phyloP scores from a whole-genome alignment of 805 yeast genomes.

The Hermanozyma aechmeae region DNA sequence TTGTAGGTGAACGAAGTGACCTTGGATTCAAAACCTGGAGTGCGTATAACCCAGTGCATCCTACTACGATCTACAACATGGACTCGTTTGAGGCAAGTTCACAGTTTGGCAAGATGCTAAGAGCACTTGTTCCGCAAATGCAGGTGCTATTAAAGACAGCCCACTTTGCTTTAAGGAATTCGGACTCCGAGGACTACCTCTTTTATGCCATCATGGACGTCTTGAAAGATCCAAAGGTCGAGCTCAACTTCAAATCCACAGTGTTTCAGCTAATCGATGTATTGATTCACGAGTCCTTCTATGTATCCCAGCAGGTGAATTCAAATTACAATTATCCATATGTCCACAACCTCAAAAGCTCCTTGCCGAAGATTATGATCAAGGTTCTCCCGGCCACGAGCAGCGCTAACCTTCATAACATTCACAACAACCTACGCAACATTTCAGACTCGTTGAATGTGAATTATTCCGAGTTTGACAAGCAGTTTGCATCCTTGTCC shows the following conservation, averaged over 20 bases:
- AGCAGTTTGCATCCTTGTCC: constrained; percentile 17
- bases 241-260: constrained; percentile 55
- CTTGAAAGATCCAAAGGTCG: constrained; percentile 35
- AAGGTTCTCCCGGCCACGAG: constrained; percentile 27
- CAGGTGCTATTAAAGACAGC: constrained; percentile 43
- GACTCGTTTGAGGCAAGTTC: constrained; percentile 84
- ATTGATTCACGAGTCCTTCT: constrained; percentile 33
- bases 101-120: constrained; percentile 60
- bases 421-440: constrained; percentile 24
- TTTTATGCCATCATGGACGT: constrained; percentile 60
- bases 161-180: constrained; percentile 45
- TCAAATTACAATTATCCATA: constrained; percentile 29
- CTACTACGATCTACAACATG: constrained; percentile 34
- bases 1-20: too few relatives aligned
- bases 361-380: constrained; percentile 24
- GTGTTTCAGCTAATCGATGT: constrained; percentile 63
- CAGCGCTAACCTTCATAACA: constrained; percentile 27
- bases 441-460: constrained; percentile 27
- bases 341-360: constrained; percentile 20
- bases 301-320: constrained; percentile 24
- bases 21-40: too few relatives aligned
- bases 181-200: constrained; percentile 58
- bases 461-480: constrained; percentile 16
- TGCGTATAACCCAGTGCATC: too few relatives aligned
- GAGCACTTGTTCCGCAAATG: constrained; percentile 55